Conservation (phyloP, 176 grass and related monocot genomes). For the Lolium rigidum region DNA sequence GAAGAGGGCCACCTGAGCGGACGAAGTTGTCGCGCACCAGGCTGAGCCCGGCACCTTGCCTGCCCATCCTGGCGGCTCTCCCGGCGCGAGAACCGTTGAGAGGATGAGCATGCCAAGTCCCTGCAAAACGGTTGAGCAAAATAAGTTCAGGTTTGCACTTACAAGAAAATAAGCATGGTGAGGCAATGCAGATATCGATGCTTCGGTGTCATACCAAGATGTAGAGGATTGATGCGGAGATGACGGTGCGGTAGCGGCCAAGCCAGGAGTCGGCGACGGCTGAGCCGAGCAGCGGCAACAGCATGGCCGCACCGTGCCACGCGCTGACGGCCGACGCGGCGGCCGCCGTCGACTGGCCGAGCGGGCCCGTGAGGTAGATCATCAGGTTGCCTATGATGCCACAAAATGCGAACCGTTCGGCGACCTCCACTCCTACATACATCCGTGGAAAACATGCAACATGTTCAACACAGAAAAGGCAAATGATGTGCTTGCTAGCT, state of each 20-base stretch:
- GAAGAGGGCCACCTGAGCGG: slow-evolving; percentile 43
- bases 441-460: too few species aligned
- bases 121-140: slow-evolving; percentile 13
- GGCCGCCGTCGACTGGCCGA: neutral
- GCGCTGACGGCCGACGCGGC: neutral
- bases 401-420: neutral
- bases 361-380: slow-evolving; percentile 13
- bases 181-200: neutral
- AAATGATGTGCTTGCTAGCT: neutral
- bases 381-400: slow-evolving; percentile 29
- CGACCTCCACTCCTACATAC: slow-evolving; percentile 35
- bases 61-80: neutral
- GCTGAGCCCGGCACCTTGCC: neutral
- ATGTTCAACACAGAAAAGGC: too few species aligned
- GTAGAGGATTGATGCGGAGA: slow-evolving; percentile 52
- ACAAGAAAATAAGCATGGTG: neutral
- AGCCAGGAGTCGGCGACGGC: slow-evolving; percentile 70
- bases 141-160: neutral
- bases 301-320: neutral
- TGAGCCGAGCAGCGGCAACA: slow-evolving; percentile 64
- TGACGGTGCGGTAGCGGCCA: slow-evolving; percentile 58
- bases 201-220: slow-evolving; percentile 39
- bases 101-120: slow-evolving; percentile 58
- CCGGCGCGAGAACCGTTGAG: slow-evolving; percentile 28
- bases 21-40: neutral